phyloP scores from a whole-genome alignment of 768 basidiomycete genomes.

The Mycena haematopus region DNA sequence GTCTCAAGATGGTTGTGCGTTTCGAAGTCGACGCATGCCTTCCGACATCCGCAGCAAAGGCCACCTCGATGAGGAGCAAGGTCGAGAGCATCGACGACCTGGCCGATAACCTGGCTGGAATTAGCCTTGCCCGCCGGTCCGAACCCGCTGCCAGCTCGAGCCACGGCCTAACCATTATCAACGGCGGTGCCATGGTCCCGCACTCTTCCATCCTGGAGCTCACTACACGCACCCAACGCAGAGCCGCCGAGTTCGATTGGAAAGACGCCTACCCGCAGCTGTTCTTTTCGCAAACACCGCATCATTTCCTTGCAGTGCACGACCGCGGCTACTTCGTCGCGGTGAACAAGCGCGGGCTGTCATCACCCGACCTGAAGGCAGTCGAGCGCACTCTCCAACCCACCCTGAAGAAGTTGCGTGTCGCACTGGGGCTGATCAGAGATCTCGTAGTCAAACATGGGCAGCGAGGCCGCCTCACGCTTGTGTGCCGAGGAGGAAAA shows the following conservation, averaged over 20 bases:
- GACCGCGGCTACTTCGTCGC: slow-evolving; percentile 56
- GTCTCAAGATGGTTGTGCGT: slow-evolving; percentile 62
- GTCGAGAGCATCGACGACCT: slow-evolving; percentile 44
- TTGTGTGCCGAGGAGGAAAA: slow-evolving; percentile 56
- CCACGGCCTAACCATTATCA: slow-evolving; percentile 33
- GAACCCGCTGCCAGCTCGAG: slow-evolving; percentile 19
- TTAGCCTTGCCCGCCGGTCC: slow-evolving; percentile 35
- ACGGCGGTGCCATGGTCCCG: slow-evolving; percentile 42
- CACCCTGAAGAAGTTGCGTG: slow-evolving; percentile 45
- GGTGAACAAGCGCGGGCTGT: slow-evolving; percentile 54
- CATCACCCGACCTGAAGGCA: slow-evolving; percentile 42
- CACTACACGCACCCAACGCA: slow-evolving; percentile 47
- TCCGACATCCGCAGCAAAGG: slow-evolving; percentile 33
- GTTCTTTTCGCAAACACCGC: slow-evolving; percentile 70
- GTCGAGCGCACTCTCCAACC: slow-evolving; percentile 42
- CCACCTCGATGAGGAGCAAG: slow-evolving; percentile 14
- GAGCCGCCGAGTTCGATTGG: slow-evolving; percentile 53
- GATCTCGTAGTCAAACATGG: slow-evolving; percentile 58
- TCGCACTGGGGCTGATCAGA: slow-evolving; percentile 51
- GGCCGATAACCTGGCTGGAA: slow-evolving; percentile 38
- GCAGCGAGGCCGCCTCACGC: slow-evolving; percentile 55
- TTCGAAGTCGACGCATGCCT: slow-evolving; percentile 63
- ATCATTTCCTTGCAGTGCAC: slow-evolving; percentile 67
- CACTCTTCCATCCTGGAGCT: slow-evolving; percentile 53
- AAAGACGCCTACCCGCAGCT: slow-evolving; percentile 68